These are phyloP conservation scores for Daldinia loculata DNA, from an alignment of 495 filamentous ascomycete species.

Conservation along the genomic window DNA sequence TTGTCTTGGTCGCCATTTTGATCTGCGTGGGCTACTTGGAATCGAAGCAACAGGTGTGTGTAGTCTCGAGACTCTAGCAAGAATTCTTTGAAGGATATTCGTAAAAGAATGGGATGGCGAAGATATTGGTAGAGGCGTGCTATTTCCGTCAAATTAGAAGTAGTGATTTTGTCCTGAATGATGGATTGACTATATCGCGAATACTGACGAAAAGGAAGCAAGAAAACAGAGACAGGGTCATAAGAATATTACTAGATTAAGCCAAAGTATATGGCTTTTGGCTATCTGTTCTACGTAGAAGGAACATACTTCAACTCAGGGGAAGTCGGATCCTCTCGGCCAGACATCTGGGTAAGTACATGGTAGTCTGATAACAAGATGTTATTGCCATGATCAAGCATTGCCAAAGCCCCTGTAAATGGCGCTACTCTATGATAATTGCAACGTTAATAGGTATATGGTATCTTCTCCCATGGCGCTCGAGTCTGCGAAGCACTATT, in stretches of 20 bases:
- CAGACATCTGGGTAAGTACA: neutral
- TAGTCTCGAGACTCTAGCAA: neutral
- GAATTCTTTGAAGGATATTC: neutral
- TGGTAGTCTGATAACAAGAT: neutral
- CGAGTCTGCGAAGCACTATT: constrained; percentile 1
- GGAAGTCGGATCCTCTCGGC: neutral
- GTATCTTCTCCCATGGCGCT: constrained; percentile 17
- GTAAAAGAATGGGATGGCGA: neutral
- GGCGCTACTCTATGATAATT: neutral
- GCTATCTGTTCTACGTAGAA: neutral
- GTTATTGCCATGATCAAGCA: neutral
- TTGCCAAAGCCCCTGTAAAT: neutral
- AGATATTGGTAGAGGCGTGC: neutral
- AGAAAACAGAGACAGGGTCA: neutral
- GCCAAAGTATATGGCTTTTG: neutral
- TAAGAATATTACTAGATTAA: neutral
- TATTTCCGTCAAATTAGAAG: neutral
- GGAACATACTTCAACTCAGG: neutral
- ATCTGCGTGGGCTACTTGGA: neutral
- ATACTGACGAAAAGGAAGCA: neutral
- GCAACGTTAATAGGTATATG: constrained; percentile 7
- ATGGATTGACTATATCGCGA: neutral
- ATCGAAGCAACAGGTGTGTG: neutral
- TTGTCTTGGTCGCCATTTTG: neutral
- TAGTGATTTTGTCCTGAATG: neutral